Evolutionary conservation across 306 rosid genomes (phyloP).

Genomic region (Betula pendula): DNA sequence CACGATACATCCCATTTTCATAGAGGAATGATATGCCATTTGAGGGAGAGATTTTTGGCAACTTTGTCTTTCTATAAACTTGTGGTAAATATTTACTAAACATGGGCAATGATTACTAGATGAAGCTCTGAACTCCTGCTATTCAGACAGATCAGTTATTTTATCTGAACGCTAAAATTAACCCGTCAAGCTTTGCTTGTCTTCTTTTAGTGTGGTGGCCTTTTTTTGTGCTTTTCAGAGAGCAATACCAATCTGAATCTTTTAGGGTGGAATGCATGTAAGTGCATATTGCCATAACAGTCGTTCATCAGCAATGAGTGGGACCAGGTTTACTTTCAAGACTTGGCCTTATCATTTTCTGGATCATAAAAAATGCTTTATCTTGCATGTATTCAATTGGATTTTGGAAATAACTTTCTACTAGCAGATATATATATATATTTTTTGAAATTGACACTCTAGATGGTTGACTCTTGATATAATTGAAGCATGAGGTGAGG

Average conservation of each 20-base stretch:
- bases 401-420: background rate
- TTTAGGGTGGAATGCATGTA: background rate
- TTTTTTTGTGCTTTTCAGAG: background rate
- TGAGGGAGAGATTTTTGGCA: background rate
- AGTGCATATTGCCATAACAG: background rate
- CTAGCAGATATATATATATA: background rate
- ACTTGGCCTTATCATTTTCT: background rate
- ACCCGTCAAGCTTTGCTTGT: background rate
- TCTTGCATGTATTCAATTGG: background rate
- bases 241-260: background rate
- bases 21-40: background rate
- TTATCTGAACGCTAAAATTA: background rate
- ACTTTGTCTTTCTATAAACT: background rate
- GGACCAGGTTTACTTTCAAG: background rate
- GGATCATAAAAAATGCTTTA: background rate
- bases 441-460: background rate
- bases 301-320: background rate
- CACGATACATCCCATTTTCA: too few relatives aligned
- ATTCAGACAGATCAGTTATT: background rate
- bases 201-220: background rate
- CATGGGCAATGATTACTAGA: background rate
- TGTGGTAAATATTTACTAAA: background rate
- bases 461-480: background rate
- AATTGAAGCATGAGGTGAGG: background rate
- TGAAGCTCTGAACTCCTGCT: background rate